Evolutionary conservation across 2,329 filamentous ascomycete genomes (phyloP).

Genomic region (Diaporthe capsici): DNA sequence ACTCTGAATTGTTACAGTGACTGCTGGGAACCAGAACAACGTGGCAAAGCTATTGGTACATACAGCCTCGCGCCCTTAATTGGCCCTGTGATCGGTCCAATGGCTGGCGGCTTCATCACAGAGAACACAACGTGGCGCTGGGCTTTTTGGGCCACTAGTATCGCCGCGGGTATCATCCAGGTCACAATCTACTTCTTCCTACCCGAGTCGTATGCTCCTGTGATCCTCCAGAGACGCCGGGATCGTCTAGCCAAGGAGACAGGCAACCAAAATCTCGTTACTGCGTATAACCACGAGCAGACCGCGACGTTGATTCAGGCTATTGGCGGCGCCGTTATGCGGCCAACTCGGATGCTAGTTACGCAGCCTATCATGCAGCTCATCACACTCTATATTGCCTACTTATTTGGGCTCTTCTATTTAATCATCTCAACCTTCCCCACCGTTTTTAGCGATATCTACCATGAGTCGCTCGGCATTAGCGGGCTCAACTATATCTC

Average conservation of each 20-base stretch:
- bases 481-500: slow-evolving; percentile 56
- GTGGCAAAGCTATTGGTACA: slow-evolving; percentile 73
- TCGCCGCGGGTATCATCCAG: slow-evolving; percentile 73
- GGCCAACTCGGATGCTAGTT: slow-evolving; percentile 58
- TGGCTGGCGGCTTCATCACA: slow-evolving; percentile 76
- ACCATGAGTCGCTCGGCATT: slow-evolving; percentile 50
- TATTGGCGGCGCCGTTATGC: slow-evolving; percentile 26
- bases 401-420: slow-evolving; percentile 67
- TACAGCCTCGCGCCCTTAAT: slow-evolving; percentile 75
- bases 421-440: slow-evolving; percentile 65
- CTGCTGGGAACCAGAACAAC: slow-evolving; percentile 72
- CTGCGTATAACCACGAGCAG: slow-evolving; percentile 66
- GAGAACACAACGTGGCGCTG: slow-evolving; percentile 78
- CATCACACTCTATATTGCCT: slow-evolving; percentile 62
- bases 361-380: slow-evolving; percentile 67
- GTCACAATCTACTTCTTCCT: slow-evolving; percentile 70
- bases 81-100: slow-evolving; percentile 75
- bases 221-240: slow-evolving; percentile 71
- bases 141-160: slow-evolving; percentile 78
- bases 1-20: slow-evolving; percentile 39
- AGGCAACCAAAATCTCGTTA: slow-evolving; percentile 62
- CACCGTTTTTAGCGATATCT: slow-evolving; percentile 57
- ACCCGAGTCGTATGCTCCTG: slow-evolving; percentile 76
- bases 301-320: slow-evolving; percentile 37
- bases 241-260: slow-evolving; percentile 68